Base-by-base conservation (phyloP, 805 yeast species). In the Spathaspora boniae region DNA sequence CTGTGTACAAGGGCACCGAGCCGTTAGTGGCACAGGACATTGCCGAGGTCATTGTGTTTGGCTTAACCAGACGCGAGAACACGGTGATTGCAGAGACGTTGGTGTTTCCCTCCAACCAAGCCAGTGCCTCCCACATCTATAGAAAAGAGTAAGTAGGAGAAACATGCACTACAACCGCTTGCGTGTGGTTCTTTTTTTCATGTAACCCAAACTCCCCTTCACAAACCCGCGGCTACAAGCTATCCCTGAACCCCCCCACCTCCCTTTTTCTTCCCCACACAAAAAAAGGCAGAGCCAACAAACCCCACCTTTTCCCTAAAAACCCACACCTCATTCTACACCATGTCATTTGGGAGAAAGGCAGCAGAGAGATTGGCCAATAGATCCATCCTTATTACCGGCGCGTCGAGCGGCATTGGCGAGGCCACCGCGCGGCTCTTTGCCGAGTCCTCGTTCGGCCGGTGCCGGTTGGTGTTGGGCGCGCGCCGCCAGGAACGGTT, bases 61-160 rank as follows among this genome's bases (percentile, higher is more conserved):
- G 77, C 11, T 65, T 78, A 29, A 67, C 88, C 6, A 76, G 93
- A 60, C 75, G 78, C 42, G 74, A 72, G 45, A 83, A 83, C 54
- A 77, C 85, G 1, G 91, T 83, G 12, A 62, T 83, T 51, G 89
- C 91, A 3, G 95, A 88, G 55, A 70, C 86, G 12, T 69, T 89
- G 55, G 80, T 91, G 9, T 86, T 88, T 65, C 86, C 96, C 12
- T 74, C 80, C 30, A 81, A 84, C 65, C 97, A 89, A 68, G 96
- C 94, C 4, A 73, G 85, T 40, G 79, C 94, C 6, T 62, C 69
- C 47, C 86, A 82, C 53, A 58, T 82, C 23, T 68, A 80, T 66
- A 41, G 51, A 36, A 42, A 40, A 21, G 21, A n/a, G n/a, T n/a
- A n/a, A n/a, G n/a, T n/a, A n/a, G n/a, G n/a, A n/a, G n/a, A n/a